Evolutionary conservation across 495 filamentous ascomycete genomes (phyloP).

Genomic region (Xylaria palmicola): DNA sequence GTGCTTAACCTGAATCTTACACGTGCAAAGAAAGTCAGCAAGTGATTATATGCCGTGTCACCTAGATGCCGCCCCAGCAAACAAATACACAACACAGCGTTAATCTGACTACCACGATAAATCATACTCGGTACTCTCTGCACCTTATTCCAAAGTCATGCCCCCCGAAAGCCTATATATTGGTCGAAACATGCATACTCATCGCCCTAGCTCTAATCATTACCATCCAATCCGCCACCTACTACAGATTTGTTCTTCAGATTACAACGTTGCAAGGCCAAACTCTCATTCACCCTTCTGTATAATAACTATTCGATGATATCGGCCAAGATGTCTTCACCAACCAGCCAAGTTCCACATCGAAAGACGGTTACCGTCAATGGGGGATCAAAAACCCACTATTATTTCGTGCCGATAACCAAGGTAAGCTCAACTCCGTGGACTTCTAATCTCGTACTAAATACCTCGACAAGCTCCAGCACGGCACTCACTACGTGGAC

Average conservation of each 20-base stretch:
- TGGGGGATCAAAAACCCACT: too few species aligned
- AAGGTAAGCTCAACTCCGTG: neutral
- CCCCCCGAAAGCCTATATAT: neutral
- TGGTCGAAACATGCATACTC: too few species aligned
- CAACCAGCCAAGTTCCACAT: too few species aligned
- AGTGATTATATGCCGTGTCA: neutral
- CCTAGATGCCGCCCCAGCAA: neutral
- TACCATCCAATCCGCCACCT: too few species aligned
- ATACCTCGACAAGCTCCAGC: neutral
- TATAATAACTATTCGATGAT: too few species aligned
- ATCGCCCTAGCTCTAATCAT: too few species aligned
- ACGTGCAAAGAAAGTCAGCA: neutral
- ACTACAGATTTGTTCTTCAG: too few species aligned
- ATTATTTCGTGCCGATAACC: neutral
- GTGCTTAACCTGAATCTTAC: neutral
- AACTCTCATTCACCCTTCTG: too few species aligned
- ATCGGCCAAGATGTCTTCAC: too few species aligned
- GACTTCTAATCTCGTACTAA: neutral
- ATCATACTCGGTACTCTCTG: neutral
- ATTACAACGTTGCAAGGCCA: too few species aligned
- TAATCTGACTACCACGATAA: neutral
- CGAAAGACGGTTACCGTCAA: too few species aligned
- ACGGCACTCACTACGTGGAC: neutral
- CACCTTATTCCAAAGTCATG: neutral
- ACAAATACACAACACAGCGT: neutral